A percentile compares a stretch with the other conserved stretches of the same genome.
Evolutionary conservation across 2,329 filamentous ascomycete species (phyloP).

Genomic region (Pseudogymnoascus sp.): DNA sequence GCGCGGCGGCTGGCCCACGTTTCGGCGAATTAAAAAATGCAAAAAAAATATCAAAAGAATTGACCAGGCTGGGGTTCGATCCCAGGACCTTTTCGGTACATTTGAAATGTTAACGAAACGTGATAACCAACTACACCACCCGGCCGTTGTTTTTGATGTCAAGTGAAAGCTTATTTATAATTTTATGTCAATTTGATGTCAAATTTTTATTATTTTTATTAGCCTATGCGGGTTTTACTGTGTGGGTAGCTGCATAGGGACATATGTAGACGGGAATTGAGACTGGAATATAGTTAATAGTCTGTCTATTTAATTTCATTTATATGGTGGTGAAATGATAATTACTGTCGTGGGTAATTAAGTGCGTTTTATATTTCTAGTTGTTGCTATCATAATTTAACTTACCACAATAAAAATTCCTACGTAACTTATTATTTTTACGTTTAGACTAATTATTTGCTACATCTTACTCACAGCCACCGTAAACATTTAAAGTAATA

Average conservation of each 20-base stretch:
- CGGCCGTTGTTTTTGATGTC: background rate
- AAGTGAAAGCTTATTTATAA: background rate
- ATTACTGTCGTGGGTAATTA: background rate
- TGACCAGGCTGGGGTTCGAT: slow-evolving; percentile 7
- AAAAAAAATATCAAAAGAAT: slow-evolving; percentile 3
- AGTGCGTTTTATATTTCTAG: background rate
- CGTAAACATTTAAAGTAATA: background rate
- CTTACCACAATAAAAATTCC: background rate
- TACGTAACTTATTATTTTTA: background rate
- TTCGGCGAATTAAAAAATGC: background rate
- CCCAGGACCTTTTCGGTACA: slow-evolving; percentile 1
- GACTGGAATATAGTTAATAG: background rate
- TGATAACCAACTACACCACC: slow-evolving; percentile 6
- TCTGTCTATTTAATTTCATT: background rate
- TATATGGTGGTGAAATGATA: background rate
- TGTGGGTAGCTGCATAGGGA: background rate
- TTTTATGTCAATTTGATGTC: background rate
- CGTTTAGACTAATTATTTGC: background rate
- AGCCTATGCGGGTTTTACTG: background rate
- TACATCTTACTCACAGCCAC: background rate
- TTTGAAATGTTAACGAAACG: background rate
- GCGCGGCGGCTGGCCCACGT: background rate
- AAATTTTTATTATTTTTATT: background rate
- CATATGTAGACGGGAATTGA: background rate
- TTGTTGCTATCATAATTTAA: background rate